Evolutionary conservation across 768 basidiomycete species (phyloP).

Genomic region (Suillus hirtellus): DNA sequence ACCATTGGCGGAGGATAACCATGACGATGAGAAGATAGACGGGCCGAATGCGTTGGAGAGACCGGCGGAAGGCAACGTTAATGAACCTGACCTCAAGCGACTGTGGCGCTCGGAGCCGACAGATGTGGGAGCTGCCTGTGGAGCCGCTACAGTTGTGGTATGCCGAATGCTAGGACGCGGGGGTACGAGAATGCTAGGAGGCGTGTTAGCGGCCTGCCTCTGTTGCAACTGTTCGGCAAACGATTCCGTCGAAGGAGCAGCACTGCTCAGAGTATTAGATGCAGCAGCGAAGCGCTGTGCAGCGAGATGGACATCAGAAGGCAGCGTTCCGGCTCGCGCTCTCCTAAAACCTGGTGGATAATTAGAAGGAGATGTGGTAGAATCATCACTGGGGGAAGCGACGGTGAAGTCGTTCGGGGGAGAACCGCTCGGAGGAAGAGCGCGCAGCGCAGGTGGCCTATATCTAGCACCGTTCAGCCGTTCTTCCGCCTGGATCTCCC

Average conservation of each 20-base stretch:
- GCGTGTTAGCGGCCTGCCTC: constrained; percentile 37
- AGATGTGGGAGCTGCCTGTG: constrained; percentile 39
- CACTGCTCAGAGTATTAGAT: constrained; percentile 54
- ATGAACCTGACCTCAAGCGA: constrained; percentile 88
- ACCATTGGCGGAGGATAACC: constrained; percentile 68
- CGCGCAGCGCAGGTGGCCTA: constrained; percentile 77
- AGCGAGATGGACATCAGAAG: constrained; percentile 90
- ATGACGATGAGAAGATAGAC: constrained; percentile 87
- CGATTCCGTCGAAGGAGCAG: constrained; percentile 50
- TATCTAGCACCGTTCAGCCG: constrained; percentile 63
- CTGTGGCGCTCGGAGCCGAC: constrained; percentile 63
- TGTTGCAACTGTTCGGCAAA: constrained; percentile 47
- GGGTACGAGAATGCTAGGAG: constrained; percentile 45
- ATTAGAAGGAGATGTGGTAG: constrained; percentile 66
- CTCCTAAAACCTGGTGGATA: constrained; percentile 87
- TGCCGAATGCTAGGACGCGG: constrained; percentile 73
- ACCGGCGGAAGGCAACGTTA: constrained; percentile 80
- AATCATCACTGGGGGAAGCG: constrained; percentile 57
- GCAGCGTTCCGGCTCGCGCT: constrained; percentile 96
- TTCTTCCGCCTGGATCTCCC: constrained; percentile 84
- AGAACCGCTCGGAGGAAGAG: constrained; percentile 65
- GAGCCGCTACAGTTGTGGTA: constrained; percentile 57
- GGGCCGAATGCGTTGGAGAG: constrained; percentile 84
- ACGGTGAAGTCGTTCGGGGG: constrained; percentile 68
- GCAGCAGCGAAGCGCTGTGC: constrained; percentile 79